Percentiles rank a stretch among this genome's conserved stretches.
These are phyloP conservation scores for Kockiozyma suomiensis DNA, from an alignment of 805 yeast species.

Conservation along the genomic window DNA sequence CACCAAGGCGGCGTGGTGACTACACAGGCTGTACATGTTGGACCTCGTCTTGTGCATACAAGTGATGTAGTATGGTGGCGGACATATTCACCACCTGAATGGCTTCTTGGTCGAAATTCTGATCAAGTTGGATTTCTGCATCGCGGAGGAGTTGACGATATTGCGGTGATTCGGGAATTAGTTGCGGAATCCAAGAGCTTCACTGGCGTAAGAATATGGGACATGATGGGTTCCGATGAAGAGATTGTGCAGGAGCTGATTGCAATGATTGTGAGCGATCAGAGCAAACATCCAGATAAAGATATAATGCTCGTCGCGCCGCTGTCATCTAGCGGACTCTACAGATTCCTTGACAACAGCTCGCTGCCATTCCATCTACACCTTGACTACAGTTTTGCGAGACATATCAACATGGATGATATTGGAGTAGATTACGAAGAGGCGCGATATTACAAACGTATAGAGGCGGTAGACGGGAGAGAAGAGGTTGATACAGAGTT, in stretches of 20 bases:
- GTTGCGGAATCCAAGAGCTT: not conserved
- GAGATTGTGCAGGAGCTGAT: slow-evolving; percentile 39
- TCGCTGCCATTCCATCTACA: slow-evolving; percentile 7
- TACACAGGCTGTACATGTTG: slow-evolving; percentile 48
- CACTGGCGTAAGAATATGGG: slow-evolving; percentile 42
- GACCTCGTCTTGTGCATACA: slow-evolving; percentile 36
- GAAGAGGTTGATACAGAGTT: not conserved
- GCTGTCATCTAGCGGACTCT: slow-evolving; percentile 31
- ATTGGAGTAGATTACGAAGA: slow-evolving; percentile 23
- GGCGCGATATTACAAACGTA: slow-evolving; percentile 1
- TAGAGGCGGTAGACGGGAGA: not conserved
- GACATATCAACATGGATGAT: slow-evolving; percentile 34
- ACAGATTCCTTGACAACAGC: slow-evolving; percentile 8
- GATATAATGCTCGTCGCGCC: slow-evolving; percentile 41
- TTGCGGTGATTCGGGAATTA: slow-evolving; percentile 6
- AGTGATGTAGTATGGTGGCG: slow-evolving; percentile 80
- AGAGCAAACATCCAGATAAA: not conserved
- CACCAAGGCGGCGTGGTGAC: slow-evolving; percentile 93
- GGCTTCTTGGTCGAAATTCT: slow-evolving; percentile 56
- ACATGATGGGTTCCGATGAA: slow-evolving; percentile 53
- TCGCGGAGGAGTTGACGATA: slow-evolving; percentile 29
- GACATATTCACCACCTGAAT: slow-evolving; percentile 90
- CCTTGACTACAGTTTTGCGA: slow-evolving; percentile 17
- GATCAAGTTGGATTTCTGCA: slow-evolving; percentile 35
- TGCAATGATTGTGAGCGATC: slow-evolving; percentile 19